Base-by-base conservation (phyloP, 1,139 yeast genomes). In the Yamadazyma dushanensis region DNA sequence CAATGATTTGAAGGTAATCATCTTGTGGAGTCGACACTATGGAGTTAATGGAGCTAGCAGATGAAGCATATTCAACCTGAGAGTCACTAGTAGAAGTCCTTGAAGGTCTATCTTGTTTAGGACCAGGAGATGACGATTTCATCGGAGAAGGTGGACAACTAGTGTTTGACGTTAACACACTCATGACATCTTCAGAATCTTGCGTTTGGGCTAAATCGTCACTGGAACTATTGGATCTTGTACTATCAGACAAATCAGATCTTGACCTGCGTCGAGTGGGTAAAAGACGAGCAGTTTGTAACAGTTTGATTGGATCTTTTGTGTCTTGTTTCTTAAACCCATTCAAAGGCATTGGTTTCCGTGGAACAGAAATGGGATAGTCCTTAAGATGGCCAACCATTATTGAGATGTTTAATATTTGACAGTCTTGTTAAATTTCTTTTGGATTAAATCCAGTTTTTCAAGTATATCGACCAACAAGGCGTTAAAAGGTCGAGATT, bases 1-100 rank as follows among this genome's bases (percentile, higher is more conserved):
- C 81, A 13, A 78, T 55, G 40, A 67, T 61, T 36, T 57, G 63
- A 32, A 73, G 57, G 45, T 45, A 59, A 35, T 48, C 58, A 22
- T 43, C 45, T 20, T 41, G 46, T 2, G 40, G 43, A 13, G 38
- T 36, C 28, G 24, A 33, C 11, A 22, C 8, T 8, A 36, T 31
- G 10, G 21, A 26, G 19, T 9, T 17, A 15, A 10, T 17, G 14
- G 29, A 26, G 15, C 17, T 16, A 6, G 11, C 10, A 15, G 29
- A 26, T 11, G 21, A 14, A 5, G 21, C 10, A n/a, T 3, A 5
- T 4, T 26, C 29, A 9, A 16, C n/a, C 19, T 16, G 18, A 9
- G n/a, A n/a, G n/a, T n/a, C n/a, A n/a, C n/a, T n/a, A n/a, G n/a
- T n/a, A n/a, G n/a, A n/a, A n/a, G n/a, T n/a, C n/a, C n/a, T n/a